A percentile compares a stretch with the other conserved stretches of the same genome.
These are phyloP conservation scores for Amylocarpus encephaloides DNA, from an alignment of 2,329 filamentous ascomycete genomes.

Conservation along the genomic window DNA sequence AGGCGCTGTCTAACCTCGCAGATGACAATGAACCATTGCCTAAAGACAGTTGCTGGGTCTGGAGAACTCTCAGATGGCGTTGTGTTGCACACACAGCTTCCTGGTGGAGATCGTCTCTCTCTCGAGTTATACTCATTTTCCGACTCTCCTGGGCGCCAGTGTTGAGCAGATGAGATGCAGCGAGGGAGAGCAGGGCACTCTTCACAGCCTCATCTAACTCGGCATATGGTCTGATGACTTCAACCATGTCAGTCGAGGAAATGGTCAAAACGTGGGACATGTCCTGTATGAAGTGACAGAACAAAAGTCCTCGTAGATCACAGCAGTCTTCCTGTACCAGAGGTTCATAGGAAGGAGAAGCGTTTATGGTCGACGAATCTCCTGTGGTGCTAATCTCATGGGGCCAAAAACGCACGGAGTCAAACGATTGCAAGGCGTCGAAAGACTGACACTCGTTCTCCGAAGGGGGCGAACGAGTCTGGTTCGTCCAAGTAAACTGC, in stretches of 20 bases:
- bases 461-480: too few species aligned
- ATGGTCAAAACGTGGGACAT: constrained; percentile 14
- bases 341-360: not conserved
- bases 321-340: constrained; percentile 17
- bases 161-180: constrained; percentile 13
- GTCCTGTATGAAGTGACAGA: constrained; percentile 16
- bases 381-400: too few species aligned
- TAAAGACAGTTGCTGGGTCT: not conserved
- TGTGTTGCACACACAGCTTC: not conserved
- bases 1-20: constrained; percentile 4
- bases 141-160: not conserved
- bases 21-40: not conserved
- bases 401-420: too few species aligned
- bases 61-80: not conserved
- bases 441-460: too few species aligned
- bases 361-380: too few species aligned
- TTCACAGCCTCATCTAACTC: constrained; percentile 16
- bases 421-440: too few species aligned
- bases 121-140: constrained; percentile 2
- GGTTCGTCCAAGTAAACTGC: too few species aligned
- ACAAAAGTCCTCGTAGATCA: constrained; percentile 13
- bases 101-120: constrained; percentile 14
- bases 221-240: constrained; percentile 17
- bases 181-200: constrained; percentile 16
- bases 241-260: constrained; percentile 12